A percentile compares a stretch with the other conserved stretches of the same genome.
phyloP scores from a whole-genome alignment of 345 rosid genomes.

The Trapa bicornis region DNA sequence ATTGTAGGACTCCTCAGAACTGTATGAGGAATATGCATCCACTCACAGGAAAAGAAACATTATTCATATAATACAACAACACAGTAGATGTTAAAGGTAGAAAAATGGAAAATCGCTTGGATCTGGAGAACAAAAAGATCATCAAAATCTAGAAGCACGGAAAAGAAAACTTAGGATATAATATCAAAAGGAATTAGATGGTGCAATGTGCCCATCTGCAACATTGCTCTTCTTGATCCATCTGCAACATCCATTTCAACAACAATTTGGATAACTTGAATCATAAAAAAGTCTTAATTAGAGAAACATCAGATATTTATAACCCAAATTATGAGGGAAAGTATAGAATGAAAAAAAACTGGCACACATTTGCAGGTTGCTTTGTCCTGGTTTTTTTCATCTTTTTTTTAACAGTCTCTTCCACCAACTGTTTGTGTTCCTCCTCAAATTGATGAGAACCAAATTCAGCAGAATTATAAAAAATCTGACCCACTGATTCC shows the following conservation, averaged over 20 bases:
- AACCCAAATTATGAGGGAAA: background rate
- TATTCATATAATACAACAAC: background rate
- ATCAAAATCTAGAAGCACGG: background rate
- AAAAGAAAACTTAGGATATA: background rate
- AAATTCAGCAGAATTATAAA: background rate
- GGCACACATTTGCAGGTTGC: slow-evolving; percentile 17
- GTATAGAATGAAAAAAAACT: background rate
- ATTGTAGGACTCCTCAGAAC: background rate
- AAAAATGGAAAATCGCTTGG: background rate
- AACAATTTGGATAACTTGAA: slow-evolving; percentile 40
- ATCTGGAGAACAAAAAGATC: background rate
- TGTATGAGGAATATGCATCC: too few species aligned
- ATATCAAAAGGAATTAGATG: slow-evolving; percentile 6
- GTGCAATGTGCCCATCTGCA: slow-evolving; percentile 47
- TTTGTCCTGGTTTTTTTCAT: slow-evolving; percentile 1
- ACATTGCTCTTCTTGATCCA: slow-evolving; percentile 51
- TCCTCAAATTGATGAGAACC: slow-evolving; percentile 4
- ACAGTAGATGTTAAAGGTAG: background rate
- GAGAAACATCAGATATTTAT: slow-evolving; percentile 5
- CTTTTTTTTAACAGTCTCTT: background rate
- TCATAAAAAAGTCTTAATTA: slow-evolving; percentile 13
- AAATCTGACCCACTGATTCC: background rate
- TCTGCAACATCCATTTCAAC: slow-evolving; percentile 49
- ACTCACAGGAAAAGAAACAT: slow-evolving; percentile 8
- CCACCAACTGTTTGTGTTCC: background rate